Evolutionary conservation across 495 filamentous ascomycete genomes (phyloP).

Genomic region (Lasiosphaeria miniovina): DNA sequence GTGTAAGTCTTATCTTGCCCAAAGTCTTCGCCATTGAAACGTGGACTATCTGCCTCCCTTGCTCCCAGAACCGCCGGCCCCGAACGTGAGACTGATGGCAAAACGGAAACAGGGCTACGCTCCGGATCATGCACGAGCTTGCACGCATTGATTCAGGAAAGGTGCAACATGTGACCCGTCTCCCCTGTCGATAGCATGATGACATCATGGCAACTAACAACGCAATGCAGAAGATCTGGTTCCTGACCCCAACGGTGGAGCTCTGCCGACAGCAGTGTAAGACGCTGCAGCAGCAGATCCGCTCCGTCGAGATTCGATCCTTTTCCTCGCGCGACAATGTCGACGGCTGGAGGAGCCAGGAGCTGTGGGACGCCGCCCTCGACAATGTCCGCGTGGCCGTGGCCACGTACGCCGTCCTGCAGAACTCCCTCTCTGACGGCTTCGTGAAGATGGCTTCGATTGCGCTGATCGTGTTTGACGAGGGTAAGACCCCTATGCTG

Average conservation of each 20-base stretch:
- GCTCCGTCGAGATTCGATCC: conserved; percentile 52
- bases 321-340: conserved; percentile 62
- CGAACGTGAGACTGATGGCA: not conserved
- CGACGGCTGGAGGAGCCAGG: conserved; percentile 64
- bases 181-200: not conserved
- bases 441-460: conserved; percentile 63
- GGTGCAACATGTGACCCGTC: conserved; percentile 33
- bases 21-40: conserved; percentile 13
- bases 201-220: not conserved
- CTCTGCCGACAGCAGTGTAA: conserved; percentile 62
- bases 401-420: conserved; percentile 62
- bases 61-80: not conserved
- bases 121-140: conserved; percentile 63
- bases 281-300: conserved; percentile 55
- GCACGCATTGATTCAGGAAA: conserved; percentile 51
- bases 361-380: conserved; percentile 64
- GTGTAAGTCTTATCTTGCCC: conserved; percentile 45
- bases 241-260: conserved; percentile 64
- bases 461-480: conserved; percentile 69
- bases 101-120: conserved; percentile 49
- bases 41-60: not conserved
- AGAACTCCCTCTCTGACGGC: conserved; percentile 66
- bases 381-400: conserved; percentile 58
- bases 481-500: conserved; percentile 50
- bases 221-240: conserved; percentile 60